Conservation (phyloP, 495 filamentous ascomycete species). For the Letharia lupina region DNA sequence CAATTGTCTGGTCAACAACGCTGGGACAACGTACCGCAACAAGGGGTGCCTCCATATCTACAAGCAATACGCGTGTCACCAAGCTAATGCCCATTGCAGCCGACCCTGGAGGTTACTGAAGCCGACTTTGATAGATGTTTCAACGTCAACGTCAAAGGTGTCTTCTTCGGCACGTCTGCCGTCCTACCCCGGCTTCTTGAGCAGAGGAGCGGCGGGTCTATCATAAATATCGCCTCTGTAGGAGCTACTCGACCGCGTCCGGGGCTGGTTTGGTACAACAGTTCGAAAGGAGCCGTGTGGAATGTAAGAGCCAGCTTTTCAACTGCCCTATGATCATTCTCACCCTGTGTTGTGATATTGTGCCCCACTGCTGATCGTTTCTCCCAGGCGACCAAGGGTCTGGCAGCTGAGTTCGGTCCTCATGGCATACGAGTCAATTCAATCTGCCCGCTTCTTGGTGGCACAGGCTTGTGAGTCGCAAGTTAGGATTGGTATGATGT, state of each 20-base stretch:
- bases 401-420: conserved; percentile 60
- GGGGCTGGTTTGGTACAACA: conserved; percentile 63
- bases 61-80: neutral
- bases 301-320: conserved; percentile 38
- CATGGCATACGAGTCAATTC: conserved; percentile 59
- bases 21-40: conserved; percentile 60
- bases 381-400: conserved; percentile 49
- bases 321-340: neutral
- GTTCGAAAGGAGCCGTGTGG: conserved; percentile 56
- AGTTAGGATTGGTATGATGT: neutral
- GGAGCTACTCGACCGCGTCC: conserved; percentile 56
- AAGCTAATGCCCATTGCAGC: conserved; percentile 28
- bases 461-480: conserved; percentile 44
- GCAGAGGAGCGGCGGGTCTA: conserved; percentile 48
- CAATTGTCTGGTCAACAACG: conserved; percentile 61
- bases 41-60: conserved; percentile 36
- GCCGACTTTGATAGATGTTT: conserved; percentile 60
- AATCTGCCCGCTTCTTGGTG: conserved; percentile 52
- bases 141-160: conserved; percentile 56
- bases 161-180: conserved; percentile 47
- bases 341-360: conserved; percentile 5
- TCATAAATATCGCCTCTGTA: conserved; percentile 61
- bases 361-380: conserved; percentile 2
- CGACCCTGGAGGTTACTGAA: conserved; percentile 54
- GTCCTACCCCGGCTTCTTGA: conserved; percentile 48